These are phyloP conservation scores for Rhodosporidiobolus sp. DNA, from an alignment of 768 basidiomycete species.

Conservation along the genomic window DNA sequence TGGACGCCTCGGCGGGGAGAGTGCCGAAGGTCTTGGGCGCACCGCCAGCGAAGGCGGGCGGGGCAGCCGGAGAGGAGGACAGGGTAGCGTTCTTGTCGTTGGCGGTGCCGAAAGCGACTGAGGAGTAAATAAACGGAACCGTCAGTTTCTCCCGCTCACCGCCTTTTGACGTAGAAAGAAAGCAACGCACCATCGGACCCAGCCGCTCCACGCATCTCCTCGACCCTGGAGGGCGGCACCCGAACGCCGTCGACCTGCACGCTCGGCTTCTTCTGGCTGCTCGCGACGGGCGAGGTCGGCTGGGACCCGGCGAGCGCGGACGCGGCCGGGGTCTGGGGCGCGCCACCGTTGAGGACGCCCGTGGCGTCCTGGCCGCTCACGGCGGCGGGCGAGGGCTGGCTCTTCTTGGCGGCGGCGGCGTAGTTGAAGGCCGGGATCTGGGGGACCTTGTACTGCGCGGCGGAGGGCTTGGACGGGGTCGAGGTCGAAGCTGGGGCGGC, in stretches of 20 bases:
- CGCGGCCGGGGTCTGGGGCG: conserved; percentile 26
- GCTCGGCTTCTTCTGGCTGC: conserved; percentile 27
- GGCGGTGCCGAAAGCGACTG: conserved; percentile 39
- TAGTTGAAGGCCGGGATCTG: conserved; percentile 17
- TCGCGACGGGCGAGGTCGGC: conserved; percentile 12
- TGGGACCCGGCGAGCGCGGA: conserved; percentile 21
- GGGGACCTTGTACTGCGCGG: not conserved
- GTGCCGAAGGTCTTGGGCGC: conserved; percentile 30
- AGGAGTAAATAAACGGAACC: not conserved
- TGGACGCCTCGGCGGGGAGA: conserved; percentile 18
- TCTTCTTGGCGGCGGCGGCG: conserved; percentile 34
- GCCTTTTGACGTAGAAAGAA: not conserved
- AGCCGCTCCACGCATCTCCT: conserved; percentile 28
- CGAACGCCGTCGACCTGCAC: conserved; percentile 36
- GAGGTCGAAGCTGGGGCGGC: conserved; percentile 16
- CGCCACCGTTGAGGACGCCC: conserved; percentile 30
- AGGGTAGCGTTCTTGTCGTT: conserved; percentile 35
- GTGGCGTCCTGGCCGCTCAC: conserved; percentile 40
- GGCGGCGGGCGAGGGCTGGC: conserved; percentile 36
- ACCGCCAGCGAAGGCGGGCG: conserved; percentile 30
- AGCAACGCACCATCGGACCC: conserved; percentile 25
- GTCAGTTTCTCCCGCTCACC: not conserved
- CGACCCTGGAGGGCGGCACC: conserved; percentile 26
- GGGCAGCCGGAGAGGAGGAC: conserved; percentile 39
- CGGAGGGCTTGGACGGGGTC: not conserved